phyloP scores from a whole-genome alignment of 139 green algal genomes.

The Ettlia oleoabundans region DNA sequence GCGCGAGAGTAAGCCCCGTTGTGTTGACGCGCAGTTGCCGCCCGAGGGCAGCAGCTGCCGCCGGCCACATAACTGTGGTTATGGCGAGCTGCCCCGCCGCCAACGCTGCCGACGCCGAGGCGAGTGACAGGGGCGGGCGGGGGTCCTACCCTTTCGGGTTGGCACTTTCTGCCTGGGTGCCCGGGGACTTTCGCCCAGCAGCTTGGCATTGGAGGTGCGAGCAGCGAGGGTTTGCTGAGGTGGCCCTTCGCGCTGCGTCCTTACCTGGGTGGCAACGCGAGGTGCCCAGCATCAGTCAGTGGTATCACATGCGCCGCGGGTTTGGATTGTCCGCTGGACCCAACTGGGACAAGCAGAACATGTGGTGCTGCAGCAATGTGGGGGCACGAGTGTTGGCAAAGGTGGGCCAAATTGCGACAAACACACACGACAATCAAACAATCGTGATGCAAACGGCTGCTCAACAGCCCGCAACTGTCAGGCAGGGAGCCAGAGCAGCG shows the following conservation, averaged over 20 bases:
- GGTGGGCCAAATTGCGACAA: no score
- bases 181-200: conserved; percentile 99
- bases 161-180: conserved; percentile 96
- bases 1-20: conserved; percentile 99
- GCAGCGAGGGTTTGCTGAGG: conserved; percentile 55
- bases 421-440: no score
- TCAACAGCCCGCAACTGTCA: background rate
- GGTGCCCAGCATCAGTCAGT: background rate
- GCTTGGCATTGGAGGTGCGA: conserved; percentile 11
- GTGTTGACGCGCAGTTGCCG: conserved; percentile 79
- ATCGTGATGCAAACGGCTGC: background rate
- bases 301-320: background rate
- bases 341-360: no score
- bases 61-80: conserved; percentile 98
- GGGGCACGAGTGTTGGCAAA: no score
- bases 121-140: conserved; percentile 27
- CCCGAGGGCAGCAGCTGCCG: conserved; percentile 41
- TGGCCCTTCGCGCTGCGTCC: conserved; percentile 85
- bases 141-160: conserved; percentile 89
- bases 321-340: no score
- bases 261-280: conserved; percentile 44
- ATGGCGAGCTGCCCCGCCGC: conserved; percentile 91
- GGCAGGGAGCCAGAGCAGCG: background rate
- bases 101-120: conserved; percentile 10
- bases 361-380: background rate